These are phyloP conservation scores for Gnomoniopsis smithogilvyi DNA, from an alignment of 2,329 filamentous ascomycete species.

Conservation along the genomic window DNA sequence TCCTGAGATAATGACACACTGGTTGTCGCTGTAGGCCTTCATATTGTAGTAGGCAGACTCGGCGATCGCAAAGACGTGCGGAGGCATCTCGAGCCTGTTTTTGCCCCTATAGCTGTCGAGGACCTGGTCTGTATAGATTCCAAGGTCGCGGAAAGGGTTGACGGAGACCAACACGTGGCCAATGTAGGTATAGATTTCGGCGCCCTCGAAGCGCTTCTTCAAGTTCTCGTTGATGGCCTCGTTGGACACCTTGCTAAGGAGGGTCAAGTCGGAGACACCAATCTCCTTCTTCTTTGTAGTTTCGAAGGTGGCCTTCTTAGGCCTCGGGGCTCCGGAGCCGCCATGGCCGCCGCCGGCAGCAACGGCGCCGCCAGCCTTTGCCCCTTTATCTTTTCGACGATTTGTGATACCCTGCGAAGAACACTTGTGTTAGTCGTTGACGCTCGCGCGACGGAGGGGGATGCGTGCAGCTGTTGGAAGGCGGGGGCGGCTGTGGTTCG, in stretches of 20 bases:
- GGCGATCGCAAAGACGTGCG: conserved; percentile 96
- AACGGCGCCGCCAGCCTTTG: conserved; percentile 39
- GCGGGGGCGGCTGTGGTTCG: not conserved
- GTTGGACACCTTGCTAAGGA: conserved; percentile 98
- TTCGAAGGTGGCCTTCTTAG: conserved; percentile 95
- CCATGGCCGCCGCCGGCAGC: conserved; percentile 37
- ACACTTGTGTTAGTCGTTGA: conserved; percentile 4
- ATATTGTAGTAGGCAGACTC: conserved; percentile 99
- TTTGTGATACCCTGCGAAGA: conserved; percentile 44
- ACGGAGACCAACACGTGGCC: conserved; percentile 99
- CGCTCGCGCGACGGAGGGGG: not conserved
- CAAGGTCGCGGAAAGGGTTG: conserved; percentile 95
- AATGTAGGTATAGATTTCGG: conserved; percentile 99
- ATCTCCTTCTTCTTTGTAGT: conserved; percentile 99
- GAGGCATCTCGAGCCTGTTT: conserved; percentile 91
- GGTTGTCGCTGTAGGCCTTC: conserved; percentile 98
- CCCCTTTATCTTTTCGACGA: conserved; percentile 45
- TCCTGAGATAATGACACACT: conserved; percentile 98
- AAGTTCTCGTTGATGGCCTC: conserved; percentile 99
- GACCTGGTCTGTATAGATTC: conserved; percentile 95
- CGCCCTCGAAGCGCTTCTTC: conserved; percentile 96
- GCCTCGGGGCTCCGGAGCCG: conserved; percentile 53
- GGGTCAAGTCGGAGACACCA: conserved; percentile 92
- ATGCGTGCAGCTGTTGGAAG: too few species aligned
- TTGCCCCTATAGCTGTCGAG: conserved; percentile 94